Percentiles rank a stretch among this genome's conserved stretches.
phyloP scores from a whole-genome alignment of 352 stramenopile species.

The Globisporangium spiculum region DNA sequence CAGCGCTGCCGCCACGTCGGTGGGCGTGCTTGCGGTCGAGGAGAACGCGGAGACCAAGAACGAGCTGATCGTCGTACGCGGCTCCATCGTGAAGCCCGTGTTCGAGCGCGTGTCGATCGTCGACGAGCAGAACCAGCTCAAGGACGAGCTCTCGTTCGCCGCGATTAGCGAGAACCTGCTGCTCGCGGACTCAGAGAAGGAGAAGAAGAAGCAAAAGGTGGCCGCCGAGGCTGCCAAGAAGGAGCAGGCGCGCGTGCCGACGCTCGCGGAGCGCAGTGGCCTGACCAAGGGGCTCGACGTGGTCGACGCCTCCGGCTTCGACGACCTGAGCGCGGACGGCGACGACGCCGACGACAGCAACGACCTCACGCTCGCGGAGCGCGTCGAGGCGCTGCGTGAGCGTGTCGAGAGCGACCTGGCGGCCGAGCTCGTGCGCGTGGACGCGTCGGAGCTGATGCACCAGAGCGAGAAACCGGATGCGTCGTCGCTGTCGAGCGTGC shows the following conservation, averaged over 20 bases:
- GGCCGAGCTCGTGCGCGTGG: constrained; percentile 50
- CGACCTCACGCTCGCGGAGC: constrained; percentile 71
- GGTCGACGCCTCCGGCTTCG: constrained; percentile 59
- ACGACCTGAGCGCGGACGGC: constrained; percentile 41
- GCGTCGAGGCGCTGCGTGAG: constrained; percentile 72
- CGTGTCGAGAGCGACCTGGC: constrained; percentile 71
- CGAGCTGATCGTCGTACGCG: constrained; percentile 64
- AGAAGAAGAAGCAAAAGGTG: constrained; percentile 65
- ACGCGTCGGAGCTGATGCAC: constrained; percentile 29
- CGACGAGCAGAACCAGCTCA: constrained; percentile 62
- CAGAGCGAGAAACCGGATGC: constrained; percentile 61
- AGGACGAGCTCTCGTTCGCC: constrained; percentile 47
- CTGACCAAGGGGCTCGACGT: constrained; percentile 55
- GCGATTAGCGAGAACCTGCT: constrained; percentile 68
- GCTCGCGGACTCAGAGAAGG: constrained; percentile 38
- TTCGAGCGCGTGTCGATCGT: constrained; percentile 68
- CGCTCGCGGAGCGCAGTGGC: constrained; percentile 64
- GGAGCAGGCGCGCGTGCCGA: constrained; percentile 69
- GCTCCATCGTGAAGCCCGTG: constrained; percentile 69
- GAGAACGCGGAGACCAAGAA: constrained; percentile 24
- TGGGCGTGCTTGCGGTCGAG: constrained; percentile 47
- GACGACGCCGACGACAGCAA: constrained; percentile 32
- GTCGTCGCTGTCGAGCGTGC: constrained; percentile 75
- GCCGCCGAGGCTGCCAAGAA: constrained; percentile 30
- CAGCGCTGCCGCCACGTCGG: constrained; percentile 27